A percentile compares a stretch with the other conserved stretches of the same genome.
Evolutionary conservation across 345 rosid species (phyloP).

Genomic region (Eucalyptus dawsonii): DNA sequence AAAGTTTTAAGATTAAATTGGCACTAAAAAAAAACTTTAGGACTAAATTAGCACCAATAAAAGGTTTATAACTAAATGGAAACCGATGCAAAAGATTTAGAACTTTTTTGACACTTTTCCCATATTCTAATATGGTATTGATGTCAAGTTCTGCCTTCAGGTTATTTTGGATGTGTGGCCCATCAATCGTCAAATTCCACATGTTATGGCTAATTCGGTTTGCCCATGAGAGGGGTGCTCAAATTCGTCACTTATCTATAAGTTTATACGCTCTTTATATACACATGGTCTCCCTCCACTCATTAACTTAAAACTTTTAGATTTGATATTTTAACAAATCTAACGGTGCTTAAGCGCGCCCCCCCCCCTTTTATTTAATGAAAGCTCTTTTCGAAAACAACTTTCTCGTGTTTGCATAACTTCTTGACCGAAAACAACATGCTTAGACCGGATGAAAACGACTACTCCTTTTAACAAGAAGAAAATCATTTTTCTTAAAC

Average conservation of each 20-base stretch:
- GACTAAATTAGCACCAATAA: too few relatives aligned
- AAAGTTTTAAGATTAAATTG: too few relatives aligned
- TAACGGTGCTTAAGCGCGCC: neutral
- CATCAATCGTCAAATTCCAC: too few relatives aligned
- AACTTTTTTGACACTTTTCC: too few relatives aligned
- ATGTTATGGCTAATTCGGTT: too few relatives aligned
- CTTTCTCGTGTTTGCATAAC: neutral
- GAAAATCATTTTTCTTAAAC: neutral
- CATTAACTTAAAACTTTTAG: neutral
- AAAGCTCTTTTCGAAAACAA: neutral
- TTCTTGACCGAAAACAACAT: neutral
- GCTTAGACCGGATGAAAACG: accelerated
- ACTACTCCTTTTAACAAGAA: accelerated
- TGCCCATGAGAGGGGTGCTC: neutral
- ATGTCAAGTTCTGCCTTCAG: neutral
- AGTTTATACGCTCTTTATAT: neutral
- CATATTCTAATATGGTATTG: neutral
- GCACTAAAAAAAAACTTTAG: too few relatives aligned
- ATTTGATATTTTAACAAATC: neutral
- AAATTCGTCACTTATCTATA: neutral
- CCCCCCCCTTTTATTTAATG: neutral
- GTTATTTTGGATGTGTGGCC: neutral
- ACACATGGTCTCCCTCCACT: neutral
- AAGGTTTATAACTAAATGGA: too few relatives aligned
- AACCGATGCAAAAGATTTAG: accelerated